These are phyloP conservation scores for Ormosia semicastrata DNA, from an alignment of 306 rosid species.

Conservation along the genomic window DNA sequence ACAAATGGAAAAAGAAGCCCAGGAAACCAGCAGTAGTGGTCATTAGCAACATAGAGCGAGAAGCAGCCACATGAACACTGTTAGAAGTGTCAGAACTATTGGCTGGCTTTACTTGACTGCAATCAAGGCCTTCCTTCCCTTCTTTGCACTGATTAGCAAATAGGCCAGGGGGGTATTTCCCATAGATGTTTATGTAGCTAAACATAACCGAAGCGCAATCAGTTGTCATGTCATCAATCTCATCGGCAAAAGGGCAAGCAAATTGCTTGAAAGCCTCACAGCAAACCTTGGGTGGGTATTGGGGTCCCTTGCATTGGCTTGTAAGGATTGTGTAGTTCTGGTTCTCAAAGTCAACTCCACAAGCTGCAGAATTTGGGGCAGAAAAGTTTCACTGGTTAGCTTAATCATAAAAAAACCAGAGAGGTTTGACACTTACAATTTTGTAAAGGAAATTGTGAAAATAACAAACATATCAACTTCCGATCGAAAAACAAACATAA, in stretches of 20 bases:
- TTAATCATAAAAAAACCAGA: not conserved
- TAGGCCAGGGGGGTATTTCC: slow-evolving; percentile 87
- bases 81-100: not conserved
- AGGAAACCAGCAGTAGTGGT: slow-evolving; percentile 21
- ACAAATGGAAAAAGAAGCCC: slow-evolving; percentile 27
- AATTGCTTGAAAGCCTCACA: slow-evolving; percentile 82
- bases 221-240: slow-evolving; percentile 42
- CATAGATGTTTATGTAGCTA: slow-evolving; percentile 85
- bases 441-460: not conserved
- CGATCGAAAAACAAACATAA: not conserved
- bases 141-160: slow-evolving; percentile 75
- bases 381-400: not conserved
- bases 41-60: slow-evolving; percentile 21
- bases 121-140: slow-evolving; percentile 64
- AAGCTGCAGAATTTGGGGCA: slow-evolving; percentile 46
- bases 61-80: slow-evolving; percentile 11
- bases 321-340: slow-evolving; percentile 81
- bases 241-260: slow-evolving; percentile 57
- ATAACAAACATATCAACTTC: not conserved
- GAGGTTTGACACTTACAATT: not conserved
- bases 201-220: slow-evolving; percentile 79
- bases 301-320: slow-evolving; percentile 91
- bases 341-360: slow-evolving; percentile 59
- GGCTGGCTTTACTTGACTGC: not conserved
- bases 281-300: slow-evolving; percentile 60